Conservation (phyloP, 768 basidiomycete species). For the Polyporus arcularius region DNA sequence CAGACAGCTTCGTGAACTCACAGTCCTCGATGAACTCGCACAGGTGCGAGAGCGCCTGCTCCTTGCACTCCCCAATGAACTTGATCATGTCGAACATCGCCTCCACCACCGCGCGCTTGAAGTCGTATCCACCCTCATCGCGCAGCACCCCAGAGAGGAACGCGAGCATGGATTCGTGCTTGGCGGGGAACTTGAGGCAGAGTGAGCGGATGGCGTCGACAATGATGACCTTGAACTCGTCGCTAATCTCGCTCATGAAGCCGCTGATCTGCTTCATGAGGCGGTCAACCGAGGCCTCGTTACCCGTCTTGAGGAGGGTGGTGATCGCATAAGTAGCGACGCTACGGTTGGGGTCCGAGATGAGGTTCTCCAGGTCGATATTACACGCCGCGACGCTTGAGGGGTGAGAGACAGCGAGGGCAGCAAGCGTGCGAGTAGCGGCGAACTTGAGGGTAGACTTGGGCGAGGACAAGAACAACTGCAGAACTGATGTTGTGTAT, state of each 20-base stretch:
- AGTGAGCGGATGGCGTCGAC: conserved; percentile 98
- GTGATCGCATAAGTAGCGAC: conserved; percentile 99
- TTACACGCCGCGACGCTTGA: conserved; percentile 89
- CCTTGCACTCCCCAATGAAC: conserved; percentile 92
- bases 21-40: conserved; percentile 99
- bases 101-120: conserved; percentile 98
- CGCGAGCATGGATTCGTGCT: conserved; percentile 95
- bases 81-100: conserved; percentile 99
- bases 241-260: conserved; percentile 99
- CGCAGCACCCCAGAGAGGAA: conserved; percentile 96
- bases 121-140: conserved; percentile 99
- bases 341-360: conserved; percentile 92
- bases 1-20: conserved; percentile 98
- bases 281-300: conserved; percentile 97
- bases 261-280: conserved; percentile 99
- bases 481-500: conserved; percentile 60
- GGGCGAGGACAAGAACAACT: conserved; percentile 93
- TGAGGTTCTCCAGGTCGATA: conserved; percentile 94
- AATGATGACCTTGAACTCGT: conserved; percentile 99
- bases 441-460: conserved; percentile 96
- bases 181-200: conserved; percentile 97
- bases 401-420: conserved; percentile 86
- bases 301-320: conserved; percentile 98
- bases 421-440: conserved; percentile 91
- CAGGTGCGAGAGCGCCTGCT: conserved; percentile 94